Evolutionary conservation across 441 rosid genomes (phyloP).

Genomic region (Geranium incanum): DNA sequence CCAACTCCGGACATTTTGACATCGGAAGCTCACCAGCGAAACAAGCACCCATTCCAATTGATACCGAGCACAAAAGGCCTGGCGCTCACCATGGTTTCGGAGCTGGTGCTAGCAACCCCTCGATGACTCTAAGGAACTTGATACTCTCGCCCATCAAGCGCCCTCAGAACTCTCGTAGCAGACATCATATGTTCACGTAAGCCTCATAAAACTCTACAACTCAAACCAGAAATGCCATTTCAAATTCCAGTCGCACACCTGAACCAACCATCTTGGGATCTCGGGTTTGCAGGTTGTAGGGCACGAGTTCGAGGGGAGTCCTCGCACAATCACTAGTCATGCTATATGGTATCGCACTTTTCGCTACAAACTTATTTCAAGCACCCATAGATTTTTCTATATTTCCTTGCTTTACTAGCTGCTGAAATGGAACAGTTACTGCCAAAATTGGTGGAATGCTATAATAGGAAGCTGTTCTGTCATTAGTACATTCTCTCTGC

Average conservation of each 20-base stretch:
- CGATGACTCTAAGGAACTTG: constrained; percentile 71
- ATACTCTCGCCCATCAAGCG: constrained; percentile 86
- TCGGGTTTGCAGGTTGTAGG: constrained; percentile 37
- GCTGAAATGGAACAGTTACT: neutral
- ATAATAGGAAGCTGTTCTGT: constrained; percentile 1
- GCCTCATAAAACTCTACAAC: constrained; percentile 16
- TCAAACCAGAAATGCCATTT: neutral
- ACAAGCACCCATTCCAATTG: constrained; percentile 42
- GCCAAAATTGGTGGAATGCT: neutral
- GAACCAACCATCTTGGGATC: constrained; percentile 12
- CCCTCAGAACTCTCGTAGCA: constrained; percentile 76
- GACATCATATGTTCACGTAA: constrained; percentile 69
- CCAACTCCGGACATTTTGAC: constrained; percentile 64
- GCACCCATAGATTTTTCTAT: neutral
- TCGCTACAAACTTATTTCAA: neutral
- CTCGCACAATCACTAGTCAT: constrained; percentile 9
- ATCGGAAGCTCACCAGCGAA: constrained; percentile 53
- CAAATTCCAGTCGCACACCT: neutral
- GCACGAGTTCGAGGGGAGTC: constrained; percentile 9
- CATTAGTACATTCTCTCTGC: neutral
- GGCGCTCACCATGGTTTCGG: constrained; percentile 45
- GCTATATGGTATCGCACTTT: constrained; percentile 3
- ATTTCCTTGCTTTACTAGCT: constrained; percentile 1
- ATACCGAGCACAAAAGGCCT: constrained; percentile 49
- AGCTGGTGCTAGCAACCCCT: constrained; percentile 47